These are phyloP conservation scores for Populus ilicifolia DNA, from an alignment of 345 rosid species.

Conservation along the genomic window DNA sequence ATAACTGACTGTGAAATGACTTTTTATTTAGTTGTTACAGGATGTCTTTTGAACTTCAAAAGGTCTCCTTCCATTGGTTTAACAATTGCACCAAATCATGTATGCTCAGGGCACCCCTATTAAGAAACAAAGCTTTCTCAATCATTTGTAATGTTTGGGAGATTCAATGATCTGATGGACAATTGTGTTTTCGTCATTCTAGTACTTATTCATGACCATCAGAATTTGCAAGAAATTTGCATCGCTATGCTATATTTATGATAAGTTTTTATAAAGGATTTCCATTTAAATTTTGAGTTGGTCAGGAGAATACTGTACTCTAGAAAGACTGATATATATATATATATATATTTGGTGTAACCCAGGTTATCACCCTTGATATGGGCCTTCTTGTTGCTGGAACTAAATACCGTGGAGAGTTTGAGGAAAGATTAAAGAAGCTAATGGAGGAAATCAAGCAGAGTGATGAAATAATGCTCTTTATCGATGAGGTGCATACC, in stretches of 20 bases:
- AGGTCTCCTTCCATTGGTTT: too few species aligned
- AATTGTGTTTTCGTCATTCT: background rate
- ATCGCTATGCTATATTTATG: background rate
- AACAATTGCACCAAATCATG: background rate
- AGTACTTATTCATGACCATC: background rate
- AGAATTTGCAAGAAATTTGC: background rate
- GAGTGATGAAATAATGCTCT: conserved; percentile 92
- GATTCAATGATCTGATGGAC: background rate
- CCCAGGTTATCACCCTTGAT: conserved; percentile 91
- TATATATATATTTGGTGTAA: background rate
- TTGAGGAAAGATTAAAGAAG: conserved; percentile 96
- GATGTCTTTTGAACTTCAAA: background rate
- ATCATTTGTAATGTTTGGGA: background rate
- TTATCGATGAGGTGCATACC: conserved; percentile 99
- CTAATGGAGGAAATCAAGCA: conserved; percentile 99
- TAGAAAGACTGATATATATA: background rate
- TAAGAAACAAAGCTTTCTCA: background rate
- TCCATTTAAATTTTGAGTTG: background rate
- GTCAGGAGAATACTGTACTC: background rate
- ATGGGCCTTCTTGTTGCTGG: conserved; percentile 99
- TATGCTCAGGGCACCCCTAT: background rate
- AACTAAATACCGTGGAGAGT: conserved; percentile 95
- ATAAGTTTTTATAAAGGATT: background rate
- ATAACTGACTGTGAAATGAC: background rate
- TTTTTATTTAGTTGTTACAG: background rate